Percentiles rank a stretch among this genome's conserved stretches.
Conservation (phyloP, 2,329 filamentous ascomycete species). For the Phialophora macrospora region DNA sequence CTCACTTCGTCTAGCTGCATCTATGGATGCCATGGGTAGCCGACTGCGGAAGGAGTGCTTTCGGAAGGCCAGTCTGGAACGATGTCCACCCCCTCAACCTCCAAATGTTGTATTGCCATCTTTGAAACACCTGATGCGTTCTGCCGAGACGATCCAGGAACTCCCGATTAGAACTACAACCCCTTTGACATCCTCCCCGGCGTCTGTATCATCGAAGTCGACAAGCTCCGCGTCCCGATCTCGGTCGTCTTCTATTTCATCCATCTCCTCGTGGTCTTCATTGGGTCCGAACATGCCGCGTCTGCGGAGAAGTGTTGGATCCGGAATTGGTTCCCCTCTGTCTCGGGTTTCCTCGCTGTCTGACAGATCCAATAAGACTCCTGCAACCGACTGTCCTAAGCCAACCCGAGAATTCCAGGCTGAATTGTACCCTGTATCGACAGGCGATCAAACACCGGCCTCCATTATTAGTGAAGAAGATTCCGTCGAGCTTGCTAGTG, state of each 20-base stretch:
- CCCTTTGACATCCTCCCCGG: slow-evolving; percentile 56
- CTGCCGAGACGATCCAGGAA: slow-evolving; percentile 33
- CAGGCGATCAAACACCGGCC: slow-evolving; percentile 6
- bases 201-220: slow-evolving; percentile 67
- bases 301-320: slow-evolving; percentile 6
- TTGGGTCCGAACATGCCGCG: slow-evolving; percentile 21
- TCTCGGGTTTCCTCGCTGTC: slow-evolving; percentile 23
- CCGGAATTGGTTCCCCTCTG: slow-evolving; percentile 25
- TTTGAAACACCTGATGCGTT: slow-evolving; percentile 30
- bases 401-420: not conserved
- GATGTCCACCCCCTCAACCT: slow-evolving; percentile 48
- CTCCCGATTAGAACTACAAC: slow-evolving; percentile 25
- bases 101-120: slow-evolving; percentile 22
- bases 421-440: not conserved
- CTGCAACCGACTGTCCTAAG: not conserved
- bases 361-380: slow-evolving; percentile 8
- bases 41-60: slow-evolving; percentile 61
- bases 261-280: slow-evolving; percentile 45
- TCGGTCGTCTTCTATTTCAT: slow-evolving; percentile 57
- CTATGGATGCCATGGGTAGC: slow-evolving; percentile 64
- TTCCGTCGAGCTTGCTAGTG: slow-evolving; percentile 17
- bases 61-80: slow-evolving; percentile 62
- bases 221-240: slow-evolving; percentile 53
- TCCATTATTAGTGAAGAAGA: slow-evolving; percentile 17
- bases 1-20: slow-evolving; percentile 61